phyloP scores from a whole-genome alignment of 129 eudicot genomes.

The Centella asiatica region DNA sequence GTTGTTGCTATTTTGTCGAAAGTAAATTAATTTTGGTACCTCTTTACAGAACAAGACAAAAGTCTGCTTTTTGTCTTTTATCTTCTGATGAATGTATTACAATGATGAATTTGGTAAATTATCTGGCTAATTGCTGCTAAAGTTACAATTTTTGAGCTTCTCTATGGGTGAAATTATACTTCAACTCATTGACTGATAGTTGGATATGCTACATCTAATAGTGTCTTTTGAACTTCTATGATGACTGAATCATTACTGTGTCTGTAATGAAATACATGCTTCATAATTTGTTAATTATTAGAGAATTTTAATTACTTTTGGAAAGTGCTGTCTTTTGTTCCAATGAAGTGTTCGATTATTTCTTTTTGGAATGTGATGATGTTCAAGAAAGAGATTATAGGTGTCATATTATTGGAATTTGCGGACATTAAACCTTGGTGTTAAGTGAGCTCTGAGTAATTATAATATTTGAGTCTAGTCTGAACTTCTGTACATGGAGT shows the following conservation, averaged over 20 bases:
- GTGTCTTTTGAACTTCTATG: no score
- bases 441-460: neutral
- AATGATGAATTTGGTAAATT: neutral
- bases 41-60: no score
- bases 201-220: no score
- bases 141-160: neutral
- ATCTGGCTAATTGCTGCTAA: neutral
- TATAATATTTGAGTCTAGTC: neutral
- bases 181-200: neutral
- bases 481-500: slow-evolving; percentile 2
- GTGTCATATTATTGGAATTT: neutral
- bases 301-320: no score
- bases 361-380: neutral
- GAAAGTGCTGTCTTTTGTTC: no score
- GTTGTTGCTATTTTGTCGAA: neutral
- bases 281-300: no score
- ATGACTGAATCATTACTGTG: no score
- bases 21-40: no score
- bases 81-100: neutral
- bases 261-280: no score
- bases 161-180: neutral
- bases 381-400: neutral
- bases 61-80: no score
- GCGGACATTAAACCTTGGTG: neutral
- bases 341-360: neutral